A percentile compares a stretch with the other conserved stretches of the same genome.
Conservation (phyloP, 2,329 filamentous ascomycete genomes). For the Colletotrichum sp. region DNA sequence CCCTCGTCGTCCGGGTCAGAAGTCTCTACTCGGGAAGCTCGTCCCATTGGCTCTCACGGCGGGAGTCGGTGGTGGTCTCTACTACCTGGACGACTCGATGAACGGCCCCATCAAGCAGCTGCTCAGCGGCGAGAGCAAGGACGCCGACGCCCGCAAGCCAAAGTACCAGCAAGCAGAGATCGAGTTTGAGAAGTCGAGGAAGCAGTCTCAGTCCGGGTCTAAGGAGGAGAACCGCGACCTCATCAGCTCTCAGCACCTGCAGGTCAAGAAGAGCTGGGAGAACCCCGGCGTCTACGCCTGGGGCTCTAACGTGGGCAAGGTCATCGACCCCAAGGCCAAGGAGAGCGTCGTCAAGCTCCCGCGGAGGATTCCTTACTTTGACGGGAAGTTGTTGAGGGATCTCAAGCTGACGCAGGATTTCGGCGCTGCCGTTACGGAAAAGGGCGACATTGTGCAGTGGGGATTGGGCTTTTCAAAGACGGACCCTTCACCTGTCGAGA, state of each 20-base stretch:
- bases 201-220: constrained; percentile 57
- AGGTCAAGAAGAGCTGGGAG: constrained; percentile 82
- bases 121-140: not conserved
- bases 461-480: constrained; percentile 76
- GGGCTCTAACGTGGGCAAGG: constrained; percentile 85
- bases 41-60: not conserved
- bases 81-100: constrained; percentile 33
- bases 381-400: constrained; percentile 83
- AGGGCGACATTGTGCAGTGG: constrained; percentile 92
- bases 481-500: constrained; percentile 68
- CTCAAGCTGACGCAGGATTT: constrained; percentile 84
- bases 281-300: constrained; percentile 92
- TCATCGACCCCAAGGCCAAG: constrained; percentile 83
- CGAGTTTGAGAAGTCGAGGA: constrained; percentile 71
- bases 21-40: not conserved
- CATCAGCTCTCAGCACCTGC: constrained; percentile 84
- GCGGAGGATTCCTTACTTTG: constrained; percentile 79
- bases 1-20: not conserved
- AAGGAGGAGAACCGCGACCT: constrained; percentile 77
- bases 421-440: constrained; percentile 85
- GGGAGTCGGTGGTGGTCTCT: constrained; percentile 42
- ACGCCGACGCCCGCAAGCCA: constrained; percentile 4
- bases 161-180: constrained; percentile 55
- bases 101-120: constrained; percentile 15
- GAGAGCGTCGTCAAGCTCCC: constrained; percentile 83